These are phyloP conservation scores for Mucor saturninus DNA, from an alignment of 371 early-diverging fungal species.

Conservation along the genomic window DNA sequence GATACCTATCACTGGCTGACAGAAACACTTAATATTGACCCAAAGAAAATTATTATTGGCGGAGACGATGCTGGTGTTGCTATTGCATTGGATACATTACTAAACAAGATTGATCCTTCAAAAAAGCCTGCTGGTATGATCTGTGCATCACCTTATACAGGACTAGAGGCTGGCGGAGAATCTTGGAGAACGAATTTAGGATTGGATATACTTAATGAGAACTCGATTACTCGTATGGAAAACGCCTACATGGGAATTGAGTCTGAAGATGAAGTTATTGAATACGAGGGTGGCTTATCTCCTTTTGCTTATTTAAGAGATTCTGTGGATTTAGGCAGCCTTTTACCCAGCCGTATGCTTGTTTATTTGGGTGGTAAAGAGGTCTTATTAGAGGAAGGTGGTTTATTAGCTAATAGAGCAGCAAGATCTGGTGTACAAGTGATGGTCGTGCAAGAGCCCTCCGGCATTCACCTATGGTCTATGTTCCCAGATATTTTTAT, in stretches of 20 bases:
- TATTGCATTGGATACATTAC: conserved; percentile 39
- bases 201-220: conserved; percentile 37
- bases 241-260: conserved; percentile 35
- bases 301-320: conserved; percentile 24
- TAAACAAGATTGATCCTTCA: conserved; percentile 19
- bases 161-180: conserved; percentile 47
- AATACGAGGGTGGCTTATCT: conserved; percentile 13
- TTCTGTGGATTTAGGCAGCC: conserved; percentile 19
- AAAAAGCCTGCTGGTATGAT: conserved; percentile 38
- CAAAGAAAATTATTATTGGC: conserved; percentile 28
- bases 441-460: conserved; percentile 39
- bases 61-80: conserved; percentile 50
- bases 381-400: conserved; percentile 49
- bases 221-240: conserved; percentile 44
- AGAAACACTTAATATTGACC: conserved; percentile 29
- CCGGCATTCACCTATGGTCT: conserved; percentile 42
- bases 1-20: conserved; percentile 37
- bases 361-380: conserved; percentile 50
- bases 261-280: conserved; percentile 15
- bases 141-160: conserved; percentile 50
- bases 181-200: conserved; percentile 44
- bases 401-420: conserved; percentile 39
- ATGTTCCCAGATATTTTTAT: conserved; percentile 34
- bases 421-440: conserved; percentile 37
- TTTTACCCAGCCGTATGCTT: conserved; percentile 35